These are phyloP conservation scores for Mrakia blollopis DNA, from an alignment of 768 basidiomycete species.

Conservation along the genomic window DNA sequence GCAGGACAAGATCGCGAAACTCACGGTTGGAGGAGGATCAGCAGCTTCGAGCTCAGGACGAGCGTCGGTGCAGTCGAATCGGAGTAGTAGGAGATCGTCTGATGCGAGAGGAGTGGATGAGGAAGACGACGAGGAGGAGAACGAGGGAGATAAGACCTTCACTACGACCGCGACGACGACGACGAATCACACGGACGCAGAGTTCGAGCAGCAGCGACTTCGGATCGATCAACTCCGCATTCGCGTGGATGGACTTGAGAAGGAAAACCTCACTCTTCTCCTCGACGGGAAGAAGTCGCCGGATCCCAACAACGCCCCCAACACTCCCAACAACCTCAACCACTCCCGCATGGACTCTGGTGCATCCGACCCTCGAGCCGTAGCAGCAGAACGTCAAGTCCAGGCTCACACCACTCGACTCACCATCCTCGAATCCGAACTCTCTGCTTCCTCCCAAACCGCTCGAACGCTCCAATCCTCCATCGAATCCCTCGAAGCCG, in stretches of 20 bases:
- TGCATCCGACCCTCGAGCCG: conserved; percentile 13
- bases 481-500: conserved; percentile 52
- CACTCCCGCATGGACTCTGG: background rate
- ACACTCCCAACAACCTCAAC: background rate
- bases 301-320: background rate
- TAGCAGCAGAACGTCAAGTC: conserved; percentile 29
- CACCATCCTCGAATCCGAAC: conserved; percentile 30
- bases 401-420: conserved; percentile 27
- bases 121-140: background rate
- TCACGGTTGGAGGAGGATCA: conserved; percentile 42
- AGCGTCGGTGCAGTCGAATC: conserved; percentile 2
- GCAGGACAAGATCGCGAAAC: conserved; percentile 53
- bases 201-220: background rate
- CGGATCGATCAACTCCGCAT: conserved; percentile 36
- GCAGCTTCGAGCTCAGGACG: background rate
- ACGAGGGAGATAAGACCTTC: conserved; percentile 16
- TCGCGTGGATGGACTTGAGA: conserved; percentile 60
- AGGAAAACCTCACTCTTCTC: conserved; percentile 60
- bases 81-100: background rate
- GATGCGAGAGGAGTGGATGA: background rate
- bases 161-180: background rate
- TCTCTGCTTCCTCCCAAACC: conserved; percentile 19
- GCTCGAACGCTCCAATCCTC: conserved; percentile 8
- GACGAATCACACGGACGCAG: conserved; percentile 5
- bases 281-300: conserved; percentile 12